phyloP scores from a whole-genome alignment of 2,329 filamentous ascomycete genomes.

The Trichoderma sp. region DNA sequence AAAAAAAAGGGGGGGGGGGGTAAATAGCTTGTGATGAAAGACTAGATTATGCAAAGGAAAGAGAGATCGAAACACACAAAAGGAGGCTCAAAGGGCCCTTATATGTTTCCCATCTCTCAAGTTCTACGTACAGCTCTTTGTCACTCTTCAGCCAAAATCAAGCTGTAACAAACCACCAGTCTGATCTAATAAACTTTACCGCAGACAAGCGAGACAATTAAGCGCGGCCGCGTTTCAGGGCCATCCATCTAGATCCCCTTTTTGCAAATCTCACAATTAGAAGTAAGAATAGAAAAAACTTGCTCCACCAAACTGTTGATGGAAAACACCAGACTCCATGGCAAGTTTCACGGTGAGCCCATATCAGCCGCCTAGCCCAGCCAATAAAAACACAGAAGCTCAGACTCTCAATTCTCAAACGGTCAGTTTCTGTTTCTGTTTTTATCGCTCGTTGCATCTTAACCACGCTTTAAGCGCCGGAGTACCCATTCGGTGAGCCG shows the following conservation, averaged over 20 bases:
- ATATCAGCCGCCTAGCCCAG: neutral
- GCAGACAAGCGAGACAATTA: conserved; percentile 4
- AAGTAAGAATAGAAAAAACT: neutral
- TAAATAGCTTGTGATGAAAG: neutral
- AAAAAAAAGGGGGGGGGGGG: neutral
- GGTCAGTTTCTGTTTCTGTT: neutral
- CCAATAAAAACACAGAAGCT: neutral
- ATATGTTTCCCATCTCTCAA: neutral
- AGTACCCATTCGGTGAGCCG: conserved; percentile 5
- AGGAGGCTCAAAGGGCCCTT: conserved; percentile 1
- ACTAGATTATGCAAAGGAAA: neutral
- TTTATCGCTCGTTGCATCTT: neutral
- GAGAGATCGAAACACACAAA: neutral
- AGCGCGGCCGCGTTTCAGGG: conserved; percentile 6
- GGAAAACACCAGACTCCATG: neutral
- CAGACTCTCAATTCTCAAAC: neutral
- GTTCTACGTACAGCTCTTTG: neutral
- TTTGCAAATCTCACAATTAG: neutral
- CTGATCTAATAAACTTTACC: neutral
- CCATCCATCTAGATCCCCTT: neutral
- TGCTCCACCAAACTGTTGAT: neutral
- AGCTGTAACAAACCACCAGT: neutral
- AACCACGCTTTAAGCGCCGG: conserved; percentile 23
- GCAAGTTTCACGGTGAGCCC: neutral
- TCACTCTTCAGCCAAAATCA: neutral